Evolutionary conservation across 164 flowering plant species (phyloP), one percentile per base, ranked within the genome.

Genomic region (Piper betle): DNA sequence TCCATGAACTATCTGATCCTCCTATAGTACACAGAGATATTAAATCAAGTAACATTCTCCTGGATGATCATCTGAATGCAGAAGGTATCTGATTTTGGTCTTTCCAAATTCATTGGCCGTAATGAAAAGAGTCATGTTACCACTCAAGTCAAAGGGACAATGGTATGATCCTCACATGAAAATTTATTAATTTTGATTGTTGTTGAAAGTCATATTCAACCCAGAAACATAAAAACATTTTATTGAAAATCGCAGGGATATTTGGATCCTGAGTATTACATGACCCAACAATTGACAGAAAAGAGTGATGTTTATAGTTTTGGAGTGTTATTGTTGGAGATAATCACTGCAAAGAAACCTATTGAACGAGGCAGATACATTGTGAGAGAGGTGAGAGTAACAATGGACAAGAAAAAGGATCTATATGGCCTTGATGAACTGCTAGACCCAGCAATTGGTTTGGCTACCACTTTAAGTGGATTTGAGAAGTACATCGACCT

Each of bases 251-350:
- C 69, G 76, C 84, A 91, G 98, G 98, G 98, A 52, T 92, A 92
- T 75, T 68, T 92, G 52, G 96, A 92, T 77, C 98, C 98, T 17
- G 98, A 92, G 67, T 91, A 91, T 62, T 91, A 88, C 79, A 82
- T 85, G 92, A 91, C 87, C 13, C 94, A 88, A 65, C 96, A 88
- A 59, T 60, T 91, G 65, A 84, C 94, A 12, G 94, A 91, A 59
- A 91, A 86, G 70, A 88, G 96, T 39, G 97, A 88, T 39, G 96
- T 88, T 3, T 91, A 87, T 76, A 85, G 95, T 64, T 91, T 82
- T 64, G 98, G 98, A 11, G 91, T 92, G 33, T 95, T 92, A 0
- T 82, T 92, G 95, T 84, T 92, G 2, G 98, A 92, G 66, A 74
- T 91, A 5, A 52, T 91, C 66, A 79, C 91, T 2, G 80, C 88